Evolutionary conservation across 768 basidiomycete genomes (phyloP).

Genomic region (Cystofilobasidium capitatum): DNA sequence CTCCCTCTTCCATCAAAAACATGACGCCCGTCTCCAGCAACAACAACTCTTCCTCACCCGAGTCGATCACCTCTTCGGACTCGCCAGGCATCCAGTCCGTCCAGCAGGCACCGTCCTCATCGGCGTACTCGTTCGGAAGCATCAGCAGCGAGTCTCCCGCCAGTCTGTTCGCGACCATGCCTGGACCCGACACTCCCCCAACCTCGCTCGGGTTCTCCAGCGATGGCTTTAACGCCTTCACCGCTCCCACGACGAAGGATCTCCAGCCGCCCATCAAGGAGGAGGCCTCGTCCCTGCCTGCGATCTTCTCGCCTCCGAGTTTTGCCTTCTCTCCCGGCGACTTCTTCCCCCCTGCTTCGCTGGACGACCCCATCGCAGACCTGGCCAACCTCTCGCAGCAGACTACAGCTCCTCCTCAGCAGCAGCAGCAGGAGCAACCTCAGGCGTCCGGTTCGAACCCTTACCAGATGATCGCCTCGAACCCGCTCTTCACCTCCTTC

Average conservation of each 20-base stretch:
- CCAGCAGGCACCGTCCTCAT: not conserved
- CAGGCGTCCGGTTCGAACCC: conserved; percentile 39
- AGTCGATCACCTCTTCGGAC: conserved; percentile 32
- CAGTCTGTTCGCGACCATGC: conserved; percentile 10
- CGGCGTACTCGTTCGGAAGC: not conserved
- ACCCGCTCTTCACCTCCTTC: conserved; percentile 77
- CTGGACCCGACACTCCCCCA: conserved; percentile 4
- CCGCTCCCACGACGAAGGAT: conserved; percentile 13
- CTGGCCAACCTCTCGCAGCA: no score
- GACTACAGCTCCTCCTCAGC: not conserved
- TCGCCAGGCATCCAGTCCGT: conserved; percentile 8
- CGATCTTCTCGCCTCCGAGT: conserved; percentile 11
- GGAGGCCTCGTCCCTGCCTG: not conserved
- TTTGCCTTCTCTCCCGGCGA: conserved; percentile 27
- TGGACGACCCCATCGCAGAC: not conserved
- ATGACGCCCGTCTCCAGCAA: not conserved
- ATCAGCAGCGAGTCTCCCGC: conserved; percentile 16
- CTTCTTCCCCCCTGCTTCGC: conserved; percentile 18
- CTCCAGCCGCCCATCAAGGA: conserved; percentile 27
- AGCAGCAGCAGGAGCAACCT: conserved; percentile 7
- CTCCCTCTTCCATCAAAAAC: conserved; percentile 17
- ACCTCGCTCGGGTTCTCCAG: conserved; percentile 7
- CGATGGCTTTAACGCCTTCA: conserved; percentile 21
- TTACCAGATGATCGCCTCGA: conserved; percentile 71
- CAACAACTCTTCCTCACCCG: conserved; percentile 29